Conservation (phyloP, 192 early-diverging fungal genomes). For the Geranomyces michiganensis region DNA sequence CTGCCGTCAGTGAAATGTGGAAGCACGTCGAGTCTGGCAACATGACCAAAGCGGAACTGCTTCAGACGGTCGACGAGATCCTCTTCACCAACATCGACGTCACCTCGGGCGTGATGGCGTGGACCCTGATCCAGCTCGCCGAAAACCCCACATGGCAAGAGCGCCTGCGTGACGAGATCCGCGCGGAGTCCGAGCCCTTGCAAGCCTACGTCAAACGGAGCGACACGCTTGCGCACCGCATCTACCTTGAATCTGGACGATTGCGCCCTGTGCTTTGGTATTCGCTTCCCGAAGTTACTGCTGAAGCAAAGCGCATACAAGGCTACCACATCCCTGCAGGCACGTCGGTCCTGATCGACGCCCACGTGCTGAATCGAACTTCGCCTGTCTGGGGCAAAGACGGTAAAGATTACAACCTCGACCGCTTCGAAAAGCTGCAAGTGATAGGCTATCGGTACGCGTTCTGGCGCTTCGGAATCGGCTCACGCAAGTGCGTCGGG, state of each 20-base stretch:
- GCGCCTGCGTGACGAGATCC: neutral
- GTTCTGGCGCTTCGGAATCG: constrained; percentile 3
- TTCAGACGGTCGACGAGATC: constrained; percentile 9
- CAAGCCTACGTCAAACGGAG: neutral
- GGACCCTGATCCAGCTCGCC: constrained; percentile 7
- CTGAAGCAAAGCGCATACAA: no score
- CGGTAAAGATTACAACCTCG: neutral
- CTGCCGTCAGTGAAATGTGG: neutral
- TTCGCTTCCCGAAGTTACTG: neutral
- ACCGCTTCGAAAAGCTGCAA: neutral
- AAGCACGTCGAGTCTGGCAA: neutral
- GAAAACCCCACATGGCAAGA: neutral
- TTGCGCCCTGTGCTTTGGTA: neutral
- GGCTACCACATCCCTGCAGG: no score
- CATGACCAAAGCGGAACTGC: neutral
- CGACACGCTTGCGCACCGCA: neutral
- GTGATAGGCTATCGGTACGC: neutral
- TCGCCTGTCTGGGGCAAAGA: neutral
- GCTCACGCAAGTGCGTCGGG: constrained; percentile 3
- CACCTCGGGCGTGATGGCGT: neutral
- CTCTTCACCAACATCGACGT: constrained; percentile 16
- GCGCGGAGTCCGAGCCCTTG: neutral
- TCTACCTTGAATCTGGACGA: neutral
- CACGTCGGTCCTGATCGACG: constrained; percentile 10
- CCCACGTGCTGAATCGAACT: neutral